Conservation (phyloP, 768 basidiomycete species). For the Collybia sp. region DNA sequence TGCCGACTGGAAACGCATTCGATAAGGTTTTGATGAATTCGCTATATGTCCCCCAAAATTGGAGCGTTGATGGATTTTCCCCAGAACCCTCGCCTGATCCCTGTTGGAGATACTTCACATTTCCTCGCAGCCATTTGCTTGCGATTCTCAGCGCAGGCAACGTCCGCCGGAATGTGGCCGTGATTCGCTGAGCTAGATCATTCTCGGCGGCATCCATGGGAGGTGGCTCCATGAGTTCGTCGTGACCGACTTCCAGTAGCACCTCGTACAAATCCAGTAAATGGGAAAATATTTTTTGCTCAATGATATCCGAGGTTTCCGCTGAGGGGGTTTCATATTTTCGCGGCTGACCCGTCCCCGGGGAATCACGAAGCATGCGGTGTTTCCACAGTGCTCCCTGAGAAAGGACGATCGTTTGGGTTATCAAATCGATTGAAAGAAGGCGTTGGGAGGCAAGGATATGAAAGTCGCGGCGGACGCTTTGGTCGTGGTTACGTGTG, state of each 20-base stretch:
- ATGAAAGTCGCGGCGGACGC: constrained; percentile 52
- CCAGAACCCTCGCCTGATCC: constrained; percentile 25
- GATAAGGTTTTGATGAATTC: constrained; percentile 60
- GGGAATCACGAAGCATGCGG: constrained; percentile 59
- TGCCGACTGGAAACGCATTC: constrained; percentile 61
- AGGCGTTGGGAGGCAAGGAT: constrained; percentile 61
- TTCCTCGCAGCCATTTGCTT: constrained; percentile 83
- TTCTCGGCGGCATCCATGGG: constrained; percentile 49
- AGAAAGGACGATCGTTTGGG: constrained; percentile 65
- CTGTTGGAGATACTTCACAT: constrained; percentile 62
- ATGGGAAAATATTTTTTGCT: constrained; percentile 65
- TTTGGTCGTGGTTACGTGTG: constrained; percentile 39
- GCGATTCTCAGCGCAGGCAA: constrained; percentile 84
- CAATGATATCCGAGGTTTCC: constrained; percentile 36
- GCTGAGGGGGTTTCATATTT: constrained; percentile 19
- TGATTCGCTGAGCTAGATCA: constrained; percentile 77
- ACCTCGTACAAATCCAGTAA: constrained; percentile 58
- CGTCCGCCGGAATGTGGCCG: constrained; percentile 79
- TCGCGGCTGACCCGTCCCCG: constrained; percentile 19
- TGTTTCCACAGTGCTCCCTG: constrained; percentile 86
- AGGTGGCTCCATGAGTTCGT: constrained; percentile 54
- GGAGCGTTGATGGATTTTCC: constrained; percentile 32
- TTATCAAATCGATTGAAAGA: constrained; percentile 72
- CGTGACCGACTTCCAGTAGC: constrained; percentile 61
- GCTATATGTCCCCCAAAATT: constrained; percentile 73